Percentiles rank a stretch among this genome's conserved stretches.
phyloP scores from a whole-genome alignment of 1,284 basidiomycete genomes.

The Rhodotorula sp. region DNA sequence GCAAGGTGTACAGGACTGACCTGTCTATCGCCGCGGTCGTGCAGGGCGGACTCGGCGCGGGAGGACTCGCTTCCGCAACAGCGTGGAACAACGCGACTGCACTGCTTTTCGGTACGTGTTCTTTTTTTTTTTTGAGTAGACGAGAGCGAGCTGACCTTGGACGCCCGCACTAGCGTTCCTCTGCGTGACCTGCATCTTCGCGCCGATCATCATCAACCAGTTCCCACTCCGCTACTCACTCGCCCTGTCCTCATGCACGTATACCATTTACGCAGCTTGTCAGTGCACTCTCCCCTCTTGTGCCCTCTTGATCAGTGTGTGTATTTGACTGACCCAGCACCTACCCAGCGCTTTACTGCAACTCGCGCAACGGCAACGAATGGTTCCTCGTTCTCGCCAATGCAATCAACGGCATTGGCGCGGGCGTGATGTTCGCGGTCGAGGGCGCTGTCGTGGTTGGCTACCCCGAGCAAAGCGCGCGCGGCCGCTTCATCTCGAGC shows the following conservation, averaged over 20 bases:
- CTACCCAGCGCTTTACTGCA: neutral
- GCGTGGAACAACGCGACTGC: neutral
- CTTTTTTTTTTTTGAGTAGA: too few species aligned
- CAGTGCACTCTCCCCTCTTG: neutral
- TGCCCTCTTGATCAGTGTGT: neutral
- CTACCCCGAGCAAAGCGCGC: neutral
- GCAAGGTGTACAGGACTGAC: neutral
- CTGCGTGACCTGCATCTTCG: neutral
- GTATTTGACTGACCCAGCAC: too few species aligned
- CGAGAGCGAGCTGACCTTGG: too few species aligned
- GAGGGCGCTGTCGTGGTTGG: neutral
- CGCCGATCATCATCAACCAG: neutral
- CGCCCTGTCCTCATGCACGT: neutral
- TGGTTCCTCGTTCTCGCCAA: conserved; percentile 1
- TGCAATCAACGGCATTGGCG: neutral
- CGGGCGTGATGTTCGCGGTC: neutral
- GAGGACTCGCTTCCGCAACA: neutral
- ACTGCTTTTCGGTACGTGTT: neutral
- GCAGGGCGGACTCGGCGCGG: neutral
- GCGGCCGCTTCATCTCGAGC: neutral
- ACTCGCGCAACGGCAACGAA: neutral
- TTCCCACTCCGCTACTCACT: neutral
- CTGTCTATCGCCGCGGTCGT: neutral
- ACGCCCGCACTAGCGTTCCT: neutral
- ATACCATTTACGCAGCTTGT: neutral